Evolutionary conservation across 352 stramenopile genomes (phyloP), one percentile per base, ranked within the genome.

Genomic region (Phytophthora syringae): DNA sequence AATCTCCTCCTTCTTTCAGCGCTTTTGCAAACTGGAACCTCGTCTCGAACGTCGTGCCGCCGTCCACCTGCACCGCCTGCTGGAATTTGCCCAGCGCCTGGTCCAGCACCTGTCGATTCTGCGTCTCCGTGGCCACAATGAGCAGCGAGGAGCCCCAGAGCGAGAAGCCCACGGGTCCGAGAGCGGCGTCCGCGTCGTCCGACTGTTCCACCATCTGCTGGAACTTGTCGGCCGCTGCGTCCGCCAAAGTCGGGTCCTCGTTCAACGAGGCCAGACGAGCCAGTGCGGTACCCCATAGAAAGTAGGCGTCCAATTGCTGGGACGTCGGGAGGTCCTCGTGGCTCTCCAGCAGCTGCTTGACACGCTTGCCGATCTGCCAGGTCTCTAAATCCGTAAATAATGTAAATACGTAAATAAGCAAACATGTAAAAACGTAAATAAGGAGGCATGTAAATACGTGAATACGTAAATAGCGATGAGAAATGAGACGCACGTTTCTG

Each of bases 301-400:
- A 95, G 60, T 82, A 88, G 25, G 84, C 84, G 55, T 95, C 86
- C 39, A 93, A 61, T 45, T 83, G 74, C 60, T 92, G 85, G 22
- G 69, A 49, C 47, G 68, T 70, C 10, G 72, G 60, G 70, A 95
- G 78, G 5, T 58, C 30, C 21, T 79, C 77, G 53, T 92, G 67
- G 37, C 44, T 64, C 52, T 95, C 86, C 59, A 95, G 76, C 44
- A 93, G 67, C 59, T 79, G 83, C 69, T 95, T 95, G 39, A 95
- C 70, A 7, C 86, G 78, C 66, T 95, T 95, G 44, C 86, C 84
- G 60, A 95, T 92, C 72, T 92, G 83, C 84, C 86, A 95, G 12
- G 84, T 93, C 51, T 95, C 86, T 92, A 60, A 24, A 44, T 7
- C 2, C 24, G 36, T 30, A 47, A 68, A 27, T 37, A 40, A n/a